These are phyloP conservation scores for Claviceps paspali DNA, from an alignment of 2,329 filamentous ascomycete genomes.

Conservation along the genomic window DNA sequence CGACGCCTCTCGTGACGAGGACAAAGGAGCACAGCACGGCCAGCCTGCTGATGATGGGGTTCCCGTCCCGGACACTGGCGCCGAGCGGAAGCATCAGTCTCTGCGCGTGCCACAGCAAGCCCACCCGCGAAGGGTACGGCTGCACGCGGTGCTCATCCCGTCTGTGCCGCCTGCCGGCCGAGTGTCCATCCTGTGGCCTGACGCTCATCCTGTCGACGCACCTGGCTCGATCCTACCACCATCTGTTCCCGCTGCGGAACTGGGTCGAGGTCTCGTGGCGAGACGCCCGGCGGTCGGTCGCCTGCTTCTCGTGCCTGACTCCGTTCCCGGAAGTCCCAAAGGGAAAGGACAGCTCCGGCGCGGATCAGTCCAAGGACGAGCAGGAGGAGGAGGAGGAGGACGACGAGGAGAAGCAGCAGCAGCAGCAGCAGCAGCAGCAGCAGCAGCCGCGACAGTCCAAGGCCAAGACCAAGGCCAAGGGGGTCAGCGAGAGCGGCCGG, in stretches of 20 bases:
- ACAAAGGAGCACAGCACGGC: conserved; percentile 42
- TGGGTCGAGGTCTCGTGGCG: conserved; percentile 85
- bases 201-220: conserved; percentile 92
- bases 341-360: conserved; percentile 4
- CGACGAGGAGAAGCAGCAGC: no score
- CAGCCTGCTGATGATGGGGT: conserved; percentile 90
- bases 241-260: conserved; percentile 77
- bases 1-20: conserved; percentile 75
- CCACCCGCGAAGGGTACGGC: conserved; percentile 70
- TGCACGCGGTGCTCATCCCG: conserved; percentile 82
- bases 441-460: no score
- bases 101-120: conserved; percentile 80
- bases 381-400: no score
- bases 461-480: conserved; percentile 28
- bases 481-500: conserved; percentile 69
- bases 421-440: no score
- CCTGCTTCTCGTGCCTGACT: conserved; percentile 67
- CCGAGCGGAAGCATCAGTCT: conserved; percentile 49
- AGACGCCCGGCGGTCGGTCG: conserved; percentile 42
- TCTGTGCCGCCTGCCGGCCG: conserved; percentile 77
- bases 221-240: conserved; percentile 82
- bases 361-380: no score
- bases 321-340: conserved; percentile 45
- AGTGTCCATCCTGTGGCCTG: conserved; percentile 81
- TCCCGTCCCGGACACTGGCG: conserved; percentile 73